A percentile compares a stretch with the other conserved stretches of the same genome.
phyloP scores from a whole-genome alignment of 371 early-diverging fungal genomes.

The Thermomucor indicae-seudaticae region DNA sequence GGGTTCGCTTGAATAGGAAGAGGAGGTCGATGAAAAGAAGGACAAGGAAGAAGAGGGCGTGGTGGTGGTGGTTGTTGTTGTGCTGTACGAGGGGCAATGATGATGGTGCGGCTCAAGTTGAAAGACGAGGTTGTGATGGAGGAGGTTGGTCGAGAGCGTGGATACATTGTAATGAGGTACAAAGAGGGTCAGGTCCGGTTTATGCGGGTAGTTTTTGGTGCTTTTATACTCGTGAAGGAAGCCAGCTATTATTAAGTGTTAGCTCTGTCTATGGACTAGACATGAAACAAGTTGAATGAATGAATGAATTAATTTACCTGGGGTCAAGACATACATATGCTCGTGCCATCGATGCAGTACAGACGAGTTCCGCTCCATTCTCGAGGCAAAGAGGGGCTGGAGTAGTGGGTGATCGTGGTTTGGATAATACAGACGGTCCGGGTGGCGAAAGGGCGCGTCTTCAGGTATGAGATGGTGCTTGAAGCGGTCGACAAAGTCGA shows the following conservation, averaged over 20 bases:
- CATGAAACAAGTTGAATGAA: not conserved
- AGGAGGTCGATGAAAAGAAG: not conserved
- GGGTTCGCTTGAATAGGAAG: not conserved
- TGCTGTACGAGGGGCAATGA: not conserved
- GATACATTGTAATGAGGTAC: slow-evolving; percentile 40
- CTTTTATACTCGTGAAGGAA: slow-evolving; percentile 38
- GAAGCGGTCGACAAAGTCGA: slow-evolving; percentile 20
- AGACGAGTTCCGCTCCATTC: slow-evolving; percentile 36
- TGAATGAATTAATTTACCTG: slow-evolving; percentile 6
- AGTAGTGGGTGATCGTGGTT: slow-evolving; percentile 33
- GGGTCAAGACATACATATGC: slow-evolving; percentile 39
- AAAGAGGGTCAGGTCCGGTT: slow-evolving; percentile 24
- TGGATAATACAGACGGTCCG: slow-evolving; percentile 29
- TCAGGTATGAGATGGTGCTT: slow-evolving; percentile 28
- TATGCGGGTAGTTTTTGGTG: slow-evolving; percentile 18
- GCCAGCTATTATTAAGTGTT: slow-evolving; percentile 15
- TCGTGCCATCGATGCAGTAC: slow-evolving; percentile 34
- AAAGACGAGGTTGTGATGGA: slow-evolving; percentile 38
- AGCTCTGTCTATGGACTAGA: not conserved
- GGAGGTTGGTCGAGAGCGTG: slow-evolving; percentile 27
- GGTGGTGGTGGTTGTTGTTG: not conserved
- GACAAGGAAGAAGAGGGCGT: slow-evolving; percentile 6
- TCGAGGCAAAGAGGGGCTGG: slow-evolving; percentile 37
- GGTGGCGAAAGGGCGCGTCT: slow-evolving; percentile 30
- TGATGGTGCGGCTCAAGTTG: slow-evolving; percentile 28